phyloP scores from a whole-genome alignment of 2,329 filamentous ascomycete species.

The Xylaria sp. region DNA sequence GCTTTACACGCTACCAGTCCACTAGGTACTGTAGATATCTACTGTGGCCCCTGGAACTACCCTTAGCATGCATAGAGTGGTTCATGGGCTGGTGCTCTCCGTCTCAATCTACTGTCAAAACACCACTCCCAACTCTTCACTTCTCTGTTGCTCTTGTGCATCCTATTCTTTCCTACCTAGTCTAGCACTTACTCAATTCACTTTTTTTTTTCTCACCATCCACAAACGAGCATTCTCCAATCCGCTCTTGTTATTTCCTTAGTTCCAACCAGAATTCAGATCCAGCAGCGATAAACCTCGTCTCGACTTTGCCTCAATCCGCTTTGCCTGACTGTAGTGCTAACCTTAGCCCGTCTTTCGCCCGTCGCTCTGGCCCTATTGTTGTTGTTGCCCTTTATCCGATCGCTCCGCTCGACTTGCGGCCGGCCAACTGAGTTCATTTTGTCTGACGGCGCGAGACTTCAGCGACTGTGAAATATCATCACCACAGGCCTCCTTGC shows the following conservation, averaged over 20 bases:
- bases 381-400: conserved; percentile 19
- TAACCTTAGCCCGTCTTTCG: conserved; percentile 28
- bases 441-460: conserved; percentile 31
- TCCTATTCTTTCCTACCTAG: conserved; percentile 30
- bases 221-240: conserved; percentile 35
- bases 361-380: conserved; percentile 12
- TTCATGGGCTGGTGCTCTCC: background rate
- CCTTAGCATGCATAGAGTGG: background rate
- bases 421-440: conserved; percentile 29
- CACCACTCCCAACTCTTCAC: conserved; percentile 33
- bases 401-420: conserved; percentile 34
- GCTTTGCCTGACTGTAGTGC: conserved; percentile 29
- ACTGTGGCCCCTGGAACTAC: conserved; percentile 7
- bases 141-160: conserved; percentile 36
- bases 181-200: conserved; percentile 27
- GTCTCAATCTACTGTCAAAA: conserved; percentile 17
- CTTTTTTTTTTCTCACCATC: conserved; percentile 30
- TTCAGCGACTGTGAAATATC: conserved; percentile 19
- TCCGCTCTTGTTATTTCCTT: conserved; percentile 24
- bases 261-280: conserved; percentile 12
- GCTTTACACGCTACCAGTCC: background rate
- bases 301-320: conserved; percentile 12
- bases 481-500: conserved; percentile 21
- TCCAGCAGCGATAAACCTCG: conserved; percentile 13
- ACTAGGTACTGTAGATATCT: background rate